Conservation (phyloP, 768 basidiomycete species). For the Mrakia blollopis region DNA sequence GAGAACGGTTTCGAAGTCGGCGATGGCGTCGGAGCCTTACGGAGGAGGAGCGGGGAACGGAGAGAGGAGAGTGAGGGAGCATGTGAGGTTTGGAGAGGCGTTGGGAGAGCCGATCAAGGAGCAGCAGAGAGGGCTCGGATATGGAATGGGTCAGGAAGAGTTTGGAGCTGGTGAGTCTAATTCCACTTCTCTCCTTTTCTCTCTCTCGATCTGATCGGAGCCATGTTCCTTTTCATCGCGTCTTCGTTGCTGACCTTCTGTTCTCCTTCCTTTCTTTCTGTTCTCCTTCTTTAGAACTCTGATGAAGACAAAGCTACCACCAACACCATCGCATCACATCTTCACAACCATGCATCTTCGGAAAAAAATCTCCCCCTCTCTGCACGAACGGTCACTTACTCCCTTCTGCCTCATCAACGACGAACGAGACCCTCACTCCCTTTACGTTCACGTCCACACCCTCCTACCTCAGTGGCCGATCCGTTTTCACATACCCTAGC, state of each 20-base stretch:
- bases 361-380: not conserved
- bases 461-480: no score
- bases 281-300: not conserved
- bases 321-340: not conserved
- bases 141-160: not conserved
- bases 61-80: conserved; percentile 23
- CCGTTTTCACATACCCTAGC: not conserved
- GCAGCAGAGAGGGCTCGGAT: conserved; percentile 4
- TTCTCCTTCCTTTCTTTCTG: not conserved
- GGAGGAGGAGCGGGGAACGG: not conserved
- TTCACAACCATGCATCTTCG: not conserved
- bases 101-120: conserved; percentile 1
- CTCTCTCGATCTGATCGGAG: not conserved
- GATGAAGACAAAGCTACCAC: not conserved
- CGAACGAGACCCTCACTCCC: not conserved
- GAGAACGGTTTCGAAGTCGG: not conserved
- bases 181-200: not conserved
- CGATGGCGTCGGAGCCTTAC: conserved; percentile 11
- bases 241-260: not conserved
- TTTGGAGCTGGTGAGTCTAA: conserved; percentile 2
- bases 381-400: not conserved
- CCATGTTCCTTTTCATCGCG: no score
- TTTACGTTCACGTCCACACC: not conserved
- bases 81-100: conserved; percentile 26
- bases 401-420: not conserved